Evolutionary conservation across 208 protist species (phyloP).

Genomic region (Angomonas desouzai): DNA sequence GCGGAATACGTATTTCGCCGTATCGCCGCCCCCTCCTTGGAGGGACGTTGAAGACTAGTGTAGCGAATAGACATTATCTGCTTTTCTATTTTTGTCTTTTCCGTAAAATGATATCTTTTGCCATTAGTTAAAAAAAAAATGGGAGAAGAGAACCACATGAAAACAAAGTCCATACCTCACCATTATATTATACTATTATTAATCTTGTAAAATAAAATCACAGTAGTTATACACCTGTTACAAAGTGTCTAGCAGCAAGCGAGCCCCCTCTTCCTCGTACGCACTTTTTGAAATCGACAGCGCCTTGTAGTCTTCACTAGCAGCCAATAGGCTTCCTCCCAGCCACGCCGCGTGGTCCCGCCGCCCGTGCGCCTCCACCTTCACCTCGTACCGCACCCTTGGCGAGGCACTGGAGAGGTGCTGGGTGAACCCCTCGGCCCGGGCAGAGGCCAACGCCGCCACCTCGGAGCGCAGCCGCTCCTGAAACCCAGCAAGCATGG

Average conservation of each 20-base stretch:
- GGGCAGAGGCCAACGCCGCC: constrained; percentile 18
- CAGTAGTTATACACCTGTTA: too few species aligned
- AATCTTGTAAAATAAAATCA: too few species aligned
- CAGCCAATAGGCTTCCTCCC: constrained; percentile 94
- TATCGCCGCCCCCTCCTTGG: constrained; percentile 21
- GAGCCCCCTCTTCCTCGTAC: constrained; percentile 97
- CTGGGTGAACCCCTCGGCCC: constrained; percentile 21
- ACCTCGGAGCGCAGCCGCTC: constrained; percentile 31
- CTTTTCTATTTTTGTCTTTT: constrained; percentile 2
- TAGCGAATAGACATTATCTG: constrained; percentile 13
- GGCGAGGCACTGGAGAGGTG: constrained; percentile 17
- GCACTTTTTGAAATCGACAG: constrained; percentile 92
- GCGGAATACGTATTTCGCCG: constrained; percentile 20
- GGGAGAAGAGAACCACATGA: constrained; percentile 1
- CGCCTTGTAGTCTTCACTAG: constrained; percentile 86
- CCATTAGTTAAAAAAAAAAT: background rate
- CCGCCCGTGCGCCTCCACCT: constrained; percentile 89
- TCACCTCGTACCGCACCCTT: constrained; percentile 87
- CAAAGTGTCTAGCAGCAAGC: constrained; percentile 52
- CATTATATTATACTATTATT: too few species aligned
- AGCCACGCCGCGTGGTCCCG: constrained; percentile 95
- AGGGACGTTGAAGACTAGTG: constrained; percentile 15
- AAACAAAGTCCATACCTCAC: background rate
- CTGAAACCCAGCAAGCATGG: constrained; percentile 96
- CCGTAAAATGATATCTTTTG: background rate